Evolutionary conservation across 1,284 basidiomycete genomes (phyloP), one percentile per base, ranked within the genome.

Genomic region (Rhizoctonia solani): DNA sequence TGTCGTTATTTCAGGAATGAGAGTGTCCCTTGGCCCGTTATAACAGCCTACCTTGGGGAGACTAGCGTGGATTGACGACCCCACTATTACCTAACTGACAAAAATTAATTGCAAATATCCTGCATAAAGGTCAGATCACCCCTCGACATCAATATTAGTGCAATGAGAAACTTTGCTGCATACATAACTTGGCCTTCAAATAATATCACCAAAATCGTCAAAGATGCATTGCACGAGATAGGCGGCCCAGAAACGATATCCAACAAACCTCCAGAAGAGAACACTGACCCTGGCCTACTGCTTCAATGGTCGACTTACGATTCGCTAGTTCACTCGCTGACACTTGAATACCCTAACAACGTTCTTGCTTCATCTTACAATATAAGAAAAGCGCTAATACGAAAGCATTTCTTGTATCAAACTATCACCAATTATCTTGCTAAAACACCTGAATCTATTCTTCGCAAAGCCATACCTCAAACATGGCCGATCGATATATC

Each of bases 401-500:
- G 97, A 67, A 99, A 99, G 76, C 95, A 98, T 75, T 95, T 90
- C 76, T 83, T 99, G 1, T 89, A 95, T 25, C 84, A 86, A 39
- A 88, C 87, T 50, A 83, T 96, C 19, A 84, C 84, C 21, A 83
- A 86, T 37, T 93, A 92, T 76, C 74, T 88, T 59, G 85, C 82
- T 50, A 97, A 98, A 77, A 81, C 87, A 69, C 82, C 86, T 0
- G 71, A 79, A 4, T 87, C 87, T 46, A 55, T 79, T 16, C 80
- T 94, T 30, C 77, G 74, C 44, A 74, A 76, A 41, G 83, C 86
- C 4, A 80, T 86, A 16, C 97, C 96, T 3, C 80, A 78, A 71
- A 96, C 95, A 4, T 98, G 90, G 85, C 87, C 91, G 65, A 81
- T 98, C 58, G 94, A 98, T 71, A 82, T 98, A 29, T 88, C 91